phyloP scores from a whole-genome alignment of 129 eudicot genomes.

The Erigeron canadensis region DNA sequence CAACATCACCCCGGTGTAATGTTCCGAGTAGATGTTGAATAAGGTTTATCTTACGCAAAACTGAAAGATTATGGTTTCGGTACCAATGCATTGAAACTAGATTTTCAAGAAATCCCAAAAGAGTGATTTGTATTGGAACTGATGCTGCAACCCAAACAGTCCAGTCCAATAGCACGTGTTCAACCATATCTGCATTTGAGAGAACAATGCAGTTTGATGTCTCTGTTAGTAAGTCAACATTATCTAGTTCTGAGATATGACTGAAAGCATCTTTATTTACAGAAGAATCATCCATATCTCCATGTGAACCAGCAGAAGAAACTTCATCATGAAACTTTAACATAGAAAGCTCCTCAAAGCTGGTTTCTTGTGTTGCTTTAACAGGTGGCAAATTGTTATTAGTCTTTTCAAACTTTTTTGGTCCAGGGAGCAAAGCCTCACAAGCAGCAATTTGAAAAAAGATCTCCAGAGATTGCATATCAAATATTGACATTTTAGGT shows the following conservation, averaged over 20 bases:
- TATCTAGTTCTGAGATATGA: conserved; percentile 81
- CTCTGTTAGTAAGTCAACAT: conserved; percentile 59
- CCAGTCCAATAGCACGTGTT: conserved; percentile 95
- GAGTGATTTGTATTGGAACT: conserved; percentile 77
- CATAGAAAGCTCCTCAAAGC: conserved; percentile 70
- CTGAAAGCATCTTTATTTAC: conserved; percentile 75
- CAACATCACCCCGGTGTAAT: conserved; percentile 92
- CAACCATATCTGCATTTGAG: conserved; percentile 97
- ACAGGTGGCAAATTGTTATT: conserved; percentile 43
- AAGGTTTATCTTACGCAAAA: conserved; percentile 84
- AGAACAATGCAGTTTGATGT: conserved; percentile 90
- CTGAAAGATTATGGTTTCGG: conserved; percentile 84
- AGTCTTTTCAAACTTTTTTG: conserved; percentile 54
- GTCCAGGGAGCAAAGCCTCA: conserved; percentile 91
- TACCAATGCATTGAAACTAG: conserved; percentile 97
- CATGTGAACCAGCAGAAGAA: conserved; percentile 79
- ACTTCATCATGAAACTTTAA: conserved; percentile 72
- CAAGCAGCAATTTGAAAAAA: conserved; percentile 97
- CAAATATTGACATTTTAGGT: conserved; percentile 84
- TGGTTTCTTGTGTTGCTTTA: conserved; percentile 39
- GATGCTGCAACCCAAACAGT: conserved; percentile 92
- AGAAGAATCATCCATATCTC: conserved; percentile 84
- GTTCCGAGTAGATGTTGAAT: conserved; percentile 90
- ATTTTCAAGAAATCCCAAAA: conserved; percentile 86
- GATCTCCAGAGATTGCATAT: conserved; percentile 90